Base-by-base conservation (phyloP, 2,329 filamentous ascomycete species). In the Hypocreales sp. region DNA sequence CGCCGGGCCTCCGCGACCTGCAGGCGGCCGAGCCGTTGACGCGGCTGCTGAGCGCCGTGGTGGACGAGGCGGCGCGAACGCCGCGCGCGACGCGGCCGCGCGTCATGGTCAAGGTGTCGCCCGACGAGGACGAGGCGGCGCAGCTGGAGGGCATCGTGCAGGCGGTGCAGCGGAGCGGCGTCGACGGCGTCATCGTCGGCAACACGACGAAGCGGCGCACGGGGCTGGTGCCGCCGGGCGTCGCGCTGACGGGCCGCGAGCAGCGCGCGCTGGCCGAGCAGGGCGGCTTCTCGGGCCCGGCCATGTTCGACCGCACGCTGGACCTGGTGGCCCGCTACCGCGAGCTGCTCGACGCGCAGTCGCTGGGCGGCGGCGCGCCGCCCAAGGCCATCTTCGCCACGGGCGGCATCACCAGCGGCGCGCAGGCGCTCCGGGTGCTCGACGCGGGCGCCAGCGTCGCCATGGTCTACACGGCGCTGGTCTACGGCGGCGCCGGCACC, bases 41-140 rank as follows among this genome's bases (percentile, higher is more conserved):
- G 3, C 61, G 70, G 22, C 77, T 98, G 25, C 58, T 98, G 22
- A 69, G 64, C 8, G 80, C 81, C 1, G 87, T 95, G 0, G 87
- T 95, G 2, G 62, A 71, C 11, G 80, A 87, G 30, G 84, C 84
- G 1, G 60, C 68, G 39, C 60, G 61, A 35, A 67, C 78, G 9
- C 63, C 79, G 16, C 66, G 86, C 38, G 78, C 71, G 47, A 70
- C 64, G 1, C 80, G 77, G 44, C 54, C 54, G 28, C 48, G 45
- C 36, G 82, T 98, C 31, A 93, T 98, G 82, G 90, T 98, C 43
- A 98, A 98, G 60, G 87, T 98, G 13, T 92, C 82, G 32, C 90
- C 90, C 0, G 90, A 98, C 41, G 90, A 95, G 55, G 83, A 94
- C 48, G 72, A 78, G 13, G 74, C 84, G 28, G 61, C 73, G 30